These are phyloP conservation scores for Coniella vitis DNA, from an alignment of 2,329 filamentous ascomycete species.

Conservation along the genomic window DNA sequence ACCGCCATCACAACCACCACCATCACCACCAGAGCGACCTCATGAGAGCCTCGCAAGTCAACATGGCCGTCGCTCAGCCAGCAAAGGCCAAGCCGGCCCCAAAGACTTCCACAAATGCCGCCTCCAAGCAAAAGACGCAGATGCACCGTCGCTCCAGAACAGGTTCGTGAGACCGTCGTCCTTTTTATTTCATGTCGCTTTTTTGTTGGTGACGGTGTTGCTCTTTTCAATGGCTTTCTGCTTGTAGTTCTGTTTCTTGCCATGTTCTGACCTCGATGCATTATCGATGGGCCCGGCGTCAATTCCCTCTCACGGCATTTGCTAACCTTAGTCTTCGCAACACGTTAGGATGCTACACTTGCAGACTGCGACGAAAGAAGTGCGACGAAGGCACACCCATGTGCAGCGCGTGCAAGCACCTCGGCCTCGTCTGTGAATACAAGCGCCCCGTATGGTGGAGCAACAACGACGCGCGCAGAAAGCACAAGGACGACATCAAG, in stretches of 20 bases:
- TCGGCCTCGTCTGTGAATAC: constrained; percentile 88
- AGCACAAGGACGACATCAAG: constrained; percentile 94
- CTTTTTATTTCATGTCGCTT: constrained; percentile 16
- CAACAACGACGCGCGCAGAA: constrained; percentile 76
- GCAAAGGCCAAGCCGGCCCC: constrained; percentile 52
- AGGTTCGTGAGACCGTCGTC: constrained; percentile 55
- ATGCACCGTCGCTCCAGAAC: constrained; percentile 92
- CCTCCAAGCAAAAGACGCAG: constrained; percentile 66
- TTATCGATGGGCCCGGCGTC: no score
- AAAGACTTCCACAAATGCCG: constrained; percentile 42
- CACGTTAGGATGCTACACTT: constrained; percentile 57
- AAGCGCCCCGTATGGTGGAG: constrained; percentile 97
- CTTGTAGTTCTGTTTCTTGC: no score
- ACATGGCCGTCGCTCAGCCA: constrained; percentile 56
- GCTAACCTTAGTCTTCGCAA: constrained; percentile 24
- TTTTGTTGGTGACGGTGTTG: neutral
- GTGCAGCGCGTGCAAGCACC: constrained; percentile 61
- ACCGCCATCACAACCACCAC: constrained; percentile 31
- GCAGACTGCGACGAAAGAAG: constrained; percentile 61
- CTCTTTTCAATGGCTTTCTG: no score
- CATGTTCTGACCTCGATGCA: no score
- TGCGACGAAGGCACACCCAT: constrained; percentile 58
- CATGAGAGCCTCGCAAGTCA: constrained; percentile 44
- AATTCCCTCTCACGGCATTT: no score
- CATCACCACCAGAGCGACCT: constrained; percentile 37